phyloP scores from a whole-genome alignment of 768 basidiomycete genomes.

The Leccinum subtestaceum region DNA sequence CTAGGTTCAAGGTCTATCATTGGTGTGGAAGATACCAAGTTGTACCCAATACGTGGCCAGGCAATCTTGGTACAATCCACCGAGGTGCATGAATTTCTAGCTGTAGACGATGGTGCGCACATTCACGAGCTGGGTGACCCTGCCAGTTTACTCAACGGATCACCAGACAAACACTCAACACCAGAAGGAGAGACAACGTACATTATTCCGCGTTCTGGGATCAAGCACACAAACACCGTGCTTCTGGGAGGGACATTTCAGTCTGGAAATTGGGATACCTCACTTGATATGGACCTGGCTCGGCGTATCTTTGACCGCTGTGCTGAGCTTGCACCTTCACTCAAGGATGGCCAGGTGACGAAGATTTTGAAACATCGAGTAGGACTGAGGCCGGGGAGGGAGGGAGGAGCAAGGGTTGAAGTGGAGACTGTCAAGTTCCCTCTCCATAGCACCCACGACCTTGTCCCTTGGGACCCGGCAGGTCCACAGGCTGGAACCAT shows the following conservation, averaged over 20 bases:
- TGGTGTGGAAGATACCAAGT: slow-evolving; percentile 73
- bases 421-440: slow-evolving; percentile 40
- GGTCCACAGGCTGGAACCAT: slow-evolving; percentile 24
- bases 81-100: slow-evolving; percentile 43
- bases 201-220: slow-evolving; percentile 59
- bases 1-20: slow-evolving; percentile 68
- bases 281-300: slow-evolving; percentile 41
- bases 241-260: slow-evolving; percentile 61
- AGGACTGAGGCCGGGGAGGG: slow-evolving; percentile 54
- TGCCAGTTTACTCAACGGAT: not conserved
- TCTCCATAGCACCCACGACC: slow-evolving; percentile 18
- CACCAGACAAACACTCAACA: slow-evolving; percentile 13
- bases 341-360: slow-evolving; percentile 33
- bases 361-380: slow-evolving; percentile 54
- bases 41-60: slow-evolving; percentile 83
- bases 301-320: slow-evolving; percentile 47
- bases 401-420: slow-evolving; percentile 57
- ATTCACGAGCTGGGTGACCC: not conserved
- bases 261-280: slow-evolving; percentile 48
- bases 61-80: slow-evolving; percentile 75
- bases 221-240: slow-evolving; percentile 39
- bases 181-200: slow-evolving; percentile 41
- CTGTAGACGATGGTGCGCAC: slow-evolving; percentile 25
- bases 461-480: slow-evolving; percentile 16
- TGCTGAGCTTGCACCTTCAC: slow-evolving; percentile 37